These are phyloP conservation scores for Penicillium sumatraense DNA, from an alignment of 2,329 filamentous ascomycete species.

Conservation along the genomic window DNA sequence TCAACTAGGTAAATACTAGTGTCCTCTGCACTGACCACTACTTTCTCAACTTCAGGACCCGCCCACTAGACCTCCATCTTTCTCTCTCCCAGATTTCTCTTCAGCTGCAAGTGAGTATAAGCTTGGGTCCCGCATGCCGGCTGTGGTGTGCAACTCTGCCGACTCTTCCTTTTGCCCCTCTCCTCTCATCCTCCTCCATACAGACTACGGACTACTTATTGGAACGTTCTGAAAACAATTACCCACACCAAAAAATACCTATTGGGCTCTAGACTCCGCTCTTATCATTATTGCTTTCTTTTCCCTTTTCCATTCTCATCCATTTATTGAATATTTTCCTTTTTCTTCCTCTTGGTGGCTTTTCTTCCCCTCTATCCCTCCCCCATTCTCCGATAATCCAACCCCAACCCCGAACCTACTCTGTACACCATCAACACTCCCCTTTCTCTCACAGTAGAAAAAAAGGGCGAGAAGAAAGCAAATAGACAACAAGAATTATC, in stretches of 20 bases:
- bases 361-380: slow-evolving; percentile 3
- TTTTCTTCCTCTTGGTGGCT: slow-evolving; percentile 1
- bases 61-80: slow-evolving; percentile 9
- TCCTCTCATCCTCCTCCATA: too few relatives aligned
- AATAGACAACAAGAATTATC: not conserved
- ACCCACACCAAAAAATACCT: not conserved
- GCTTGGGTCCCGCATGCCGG: slow-evolving; percentile 17
- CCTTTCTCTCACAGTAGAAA: not conserved
- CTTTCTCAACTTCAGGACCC: slow-evolving; percentile 19
- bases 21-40: slow-evolving; percentile 37
- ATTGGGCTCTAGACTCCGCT: not conserved
- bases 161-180: too few relatives aligned
- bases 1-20: slow-evolving; percentile 42
- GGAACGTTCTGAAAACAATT: not conserved
- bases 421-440: not conserved
- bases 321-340: too few relatives aligned
- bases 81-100: not conserved
- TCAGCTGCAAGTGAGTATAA: slow-evolving; percentile 10
- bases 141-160: slow-evolving; percentile 6
- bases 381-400: not conserved
- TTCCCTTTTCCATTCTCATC: not conserved
- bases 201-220: too few relatives aligned
- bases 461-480: not conserved
- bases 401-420: too few relatives aligned
- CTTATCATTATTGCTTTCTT: not conserved